Evolutionary conservation across 176 grass and related monocot species (phyloP).

Genomic region (Eragrostis curvula): DNA sequence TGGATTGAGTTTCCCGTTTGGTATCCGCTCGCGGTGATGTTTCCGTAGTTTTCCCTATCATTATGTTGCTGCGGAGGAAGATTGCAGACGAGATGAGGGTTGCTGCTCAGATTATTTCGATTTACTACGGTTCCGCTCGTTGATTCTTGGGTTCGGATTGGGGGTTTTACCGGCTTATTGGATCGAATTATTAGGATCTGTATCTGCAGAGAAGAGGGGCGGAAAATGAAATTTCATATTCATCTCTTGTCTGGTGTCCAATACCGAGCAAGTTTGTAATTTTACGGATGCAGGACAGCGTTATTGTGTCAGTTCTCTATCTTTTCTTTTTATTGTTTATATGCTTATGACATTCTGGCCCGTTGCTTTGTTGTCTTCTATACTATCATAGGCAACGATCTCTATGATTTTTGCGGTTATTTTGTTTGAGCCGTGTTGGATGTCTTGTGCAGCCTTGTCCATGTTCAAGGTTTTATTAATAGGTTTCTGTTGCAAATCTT

Average conservation of each 20-base stretch:
- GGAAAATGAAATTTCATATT: neutral
- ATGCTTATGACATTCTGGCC: neutral
- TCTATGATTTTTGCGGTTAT: neutral
- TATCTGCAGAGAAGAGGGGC: neutral
- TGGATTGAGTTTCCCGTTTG: conserved; percentile 5
- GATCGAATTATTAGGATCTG: neutral
- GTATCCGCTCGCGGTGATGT: neutral
- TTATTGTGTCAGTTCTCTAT: neutral
- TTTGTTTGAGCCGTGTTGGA: neutral
- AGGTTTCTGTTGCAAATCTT: neutral
- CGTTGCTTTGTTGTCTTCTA: neutral
- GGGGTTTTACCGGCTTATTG: neutral
- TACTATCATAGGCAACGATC: neutral
- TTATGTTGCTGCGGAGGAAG: neutral
- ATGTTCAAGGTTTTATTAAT: neutral
- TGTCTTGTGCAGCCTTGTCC: neutral
- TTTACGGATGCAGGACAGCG: neutral
- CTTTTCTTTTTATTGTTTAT: neutral
- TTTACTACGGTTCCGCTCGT: neutral
- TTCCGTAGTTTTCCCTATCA: neutral
- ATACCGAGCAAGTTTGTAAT: neutral
- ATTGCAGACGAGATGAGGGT: neutral
- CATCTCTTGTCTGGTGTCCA: neutral
- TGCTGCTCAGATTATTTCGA: neutral
- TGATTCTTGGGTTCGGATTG: neutral